Evolutionary conservation across 1,284 basidiomycete genomes (phyloP).

Genomic region (Schizophyllum amplum): DNA sequence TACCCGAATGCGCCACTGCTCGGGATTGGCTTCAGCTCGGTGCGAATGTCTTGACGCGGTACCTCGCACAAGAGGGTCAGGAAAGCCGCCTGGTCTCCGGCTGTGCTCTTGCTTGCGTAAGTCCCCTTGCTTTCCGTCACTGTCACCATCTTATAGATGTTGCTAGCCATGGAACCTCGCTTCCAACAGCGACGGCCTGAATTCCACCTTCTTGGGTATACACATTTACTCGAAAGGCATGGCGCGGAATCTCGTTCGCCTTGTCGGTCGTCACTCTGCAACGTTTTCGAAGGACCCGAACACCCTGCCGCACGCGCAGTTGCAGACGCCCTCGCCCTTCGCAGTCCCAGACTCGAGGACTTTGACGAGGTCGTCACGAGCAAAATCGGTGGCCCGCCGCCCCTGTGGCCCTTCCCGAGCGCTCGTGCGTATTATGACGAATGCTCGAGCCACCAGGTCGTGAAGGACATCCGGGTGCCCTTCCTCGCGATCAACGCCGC

Average conservation of each 20-base stretch:
- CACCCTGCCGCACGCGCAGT: constrained; percentile 43
- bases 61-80: constrained; percentile 83
- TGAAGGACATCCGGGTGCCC: constrained; percentile 56
- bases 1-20: constrained; percentile 81
- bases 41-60: constrained; percentile 87
- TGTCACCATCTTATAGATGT: constrained; percentile 6
- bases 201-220: constrained; percentile 55
- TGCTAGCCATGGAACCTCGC: constrained; percentile 73
- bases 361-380: constrained; percentile 69
- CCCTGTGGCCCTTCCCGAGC: constrained; percentile 72
- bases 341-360: constrained; percentile 45
- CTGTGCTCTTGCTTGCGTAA: constrained; percentile 75
- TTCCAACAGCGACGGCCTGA: constrained; percentile 55
- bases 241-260: constrained; percentile 67
- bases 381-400: constrained; percentile 70
- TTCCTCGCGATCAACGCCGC: constrained; percentile 81
- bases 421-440: constrained; percentile 39
- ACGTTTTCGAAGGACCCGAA: constrained; percentile 42
- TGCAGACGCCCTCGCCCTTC: constrained; percentile 34
- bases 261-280: constrained; percentile 58
- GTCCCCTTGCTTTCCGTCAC: constrained; percentile 18
- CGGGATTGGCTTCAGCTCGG: constrained; percentile 93
- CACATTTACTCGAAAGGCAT: constrained; percentile 79
- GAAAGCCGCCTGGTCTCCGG: constrained; percentile 69
- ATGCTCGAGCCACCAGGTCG: constrained; percentile 34